phyloP scores from a whole-genome alignment of 2,329 filamentous ascomycete species.

The Epichloe baconii region DNA sequence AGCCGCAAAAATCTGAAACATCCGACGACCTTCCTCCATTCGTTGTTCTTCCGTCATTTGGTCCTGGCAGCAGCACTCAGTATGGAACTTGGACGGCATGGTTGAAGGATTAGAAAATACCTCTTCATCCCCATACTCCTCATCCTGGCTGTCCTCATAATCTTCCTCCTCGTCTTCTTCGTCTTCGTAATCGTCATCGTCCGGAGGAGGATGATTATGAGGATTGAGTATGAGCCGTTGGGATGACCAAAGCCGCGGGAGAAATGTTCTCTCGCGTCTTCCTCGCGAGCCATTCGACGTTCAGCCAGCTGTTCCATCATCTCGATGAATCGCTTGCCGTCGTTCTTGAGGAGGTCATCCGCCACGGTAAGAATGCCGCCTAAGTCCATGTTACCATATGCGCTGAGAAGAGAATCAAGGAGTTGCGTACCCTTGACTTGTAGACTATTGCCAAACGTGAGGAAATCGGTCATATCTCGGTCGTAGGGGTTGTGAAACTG shows the following conservation, averaged over 20 bases:
- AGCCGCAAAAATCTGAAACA: conserved; percentile 99
- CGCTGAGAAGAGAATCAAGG: conserved; percentile 29
- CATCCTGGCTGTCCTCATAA: conserved; percentile 48
- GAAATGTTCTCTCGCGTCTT: conserved; percentile 57
- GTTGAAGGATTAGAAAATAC: conserved; percentile 37
- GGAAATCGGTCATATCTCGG: conserved; percentile 69
- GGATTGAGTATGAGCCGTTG: conserved; percentile 44
- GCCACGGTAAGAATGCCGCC: conserved; percentile 97
- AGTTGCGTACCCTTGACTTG: conserved; percentile 68
- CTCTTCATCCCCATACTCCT: conserved; percentile 70
- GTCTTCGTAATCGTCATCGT: conserved; percentile 63
- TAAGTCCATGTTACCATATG: conserved; percentile 40
- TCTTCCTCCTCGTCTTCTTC: conserved; percentile 51
- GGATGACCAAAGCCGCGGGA: conserved; percentile 45
- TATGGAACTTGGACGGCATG: conserved; percentile 27
- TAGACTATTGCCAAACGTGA: conserved; percentile 94
- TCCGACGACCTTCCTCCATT: conserved; percentile 94
- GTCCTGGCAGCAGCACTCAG: conserved; percentile 52
- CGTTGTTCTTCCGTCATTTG: conserved; percentile 96
- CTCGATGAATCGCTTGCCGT: conserved; percentile 98
- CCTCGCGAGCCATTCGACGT: conserved; percentile 91
- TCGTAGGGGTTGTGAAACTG: conserved; percentile 53
- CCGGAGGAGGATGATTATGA: conserved; percentile 65
- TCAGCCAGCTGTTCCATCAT: conserved; percentile 99
- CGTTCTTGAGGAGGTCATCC: conserved; percentile 96